Conservation (phyloP, 176 grass and related monocot species). For the Eleusine coracana region DNA sequence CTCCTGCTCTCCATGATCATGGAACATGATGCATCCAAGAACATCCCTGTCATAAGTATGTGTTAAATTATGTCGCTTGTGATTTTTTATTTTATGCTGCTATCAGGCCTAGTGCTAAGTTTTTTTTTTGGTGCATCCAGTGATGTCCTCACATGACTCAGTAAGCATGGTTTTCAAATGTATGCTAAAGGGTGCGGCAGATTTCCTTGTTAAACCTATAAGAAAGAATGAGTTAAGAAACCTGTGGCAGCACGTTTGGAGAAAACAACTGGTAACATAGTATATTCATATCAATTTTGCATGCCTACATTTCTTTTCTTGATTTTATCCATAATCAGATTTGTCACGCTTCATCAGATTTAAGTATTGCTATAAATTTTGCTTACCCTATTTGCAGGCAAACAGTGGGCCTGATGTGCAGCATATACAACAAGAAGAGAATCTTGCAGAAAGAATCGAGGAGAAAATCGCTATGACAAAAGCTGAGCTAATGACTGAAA, state of each 20-base stretch:
- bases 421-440: constrained; percentile 56
- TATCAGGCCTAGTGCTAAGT: neutral
- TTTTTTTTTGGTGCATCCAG: constrained; percentile 53
- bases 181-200: constrained; percentile 96
- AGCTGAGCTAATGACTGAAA: constrained; percentile 36
- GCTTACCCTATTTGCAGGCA: constrained; percentile 48
- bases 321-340: neutral
- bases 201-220: constrained; percentile 96
- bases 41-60: constrained; percentile 99
- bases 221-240: constrained; percentile 94
- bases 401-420: constrained; percentile 51
- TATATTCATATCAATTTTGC: constrained; percentile 19
- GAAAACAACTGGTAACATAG: constrained; percentile 78
- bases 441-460: constrained; percentile 30
- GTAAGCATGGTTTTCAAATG: constrained; percentile 99
- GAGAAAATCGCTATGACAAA: constrained; percentile 25
- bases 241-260: constrained; percentile 99
- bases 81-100: neutral
- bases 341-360: neutral
- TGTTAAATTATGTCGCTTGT: neutral
- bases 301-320: constrained; percentile 16
- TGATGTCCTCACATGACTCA: constrained; percentile 99
- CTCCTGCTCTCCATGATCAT: constrained; percentile 88
- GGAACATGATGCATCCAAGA: constrained; percentile 88
- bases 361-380: constrained; percentile 14